Conservation (phyloP, 75 land plant genomes). For the Ceratopteris richardii region DNA sequence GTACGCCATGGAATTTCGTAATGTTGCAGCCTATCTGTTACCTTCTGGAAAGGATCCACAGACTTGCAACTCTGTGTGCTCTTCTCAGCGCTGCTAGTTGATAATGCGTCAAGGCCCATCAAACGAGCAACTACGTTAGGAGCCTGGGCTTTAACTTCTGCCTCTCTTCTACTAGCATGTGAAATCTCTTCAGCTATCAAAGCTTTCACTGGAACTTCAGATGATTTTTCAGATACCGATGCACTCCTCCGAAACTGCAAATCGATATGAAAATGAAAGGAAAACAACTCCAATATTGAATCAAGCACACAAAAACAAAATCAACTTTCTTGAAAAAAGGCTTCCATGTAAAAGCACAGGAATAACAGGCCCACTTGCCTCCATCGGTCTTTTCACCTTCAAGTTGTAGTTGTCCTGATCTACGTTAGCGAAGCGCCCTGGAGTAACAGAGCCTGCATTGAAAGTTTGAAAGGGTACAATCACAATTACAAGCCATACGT, state of each 20-base stretch:
- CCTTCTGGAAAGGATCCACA: not conserved
- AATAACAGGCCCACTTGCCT: too few species aligned
- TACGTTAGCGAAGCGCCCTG: too few species aligned
- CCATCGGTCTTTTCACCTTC: too few species aligned
- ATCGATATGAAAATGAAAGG: not conserved
- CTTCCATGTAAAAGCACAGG: too few species aligned
- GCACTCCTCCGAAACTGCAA: not conserved
- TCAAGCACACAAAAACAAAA: too few species aligned
- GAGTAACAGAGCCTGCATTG: too few species aligned
- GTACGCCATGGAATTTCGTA: too few species aligned
- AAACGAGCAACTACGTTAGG: conserved; percentile 90
- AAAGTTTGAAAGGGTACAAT: too few species aligned
- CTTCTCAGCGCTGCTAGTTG: conserved; percentile 28
- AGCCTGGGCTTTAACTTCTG: conserved; percentile 28
- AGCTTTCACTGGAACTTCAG: conserved; percentile 50
- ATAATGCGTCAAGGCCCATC: conserved; percentile 79
- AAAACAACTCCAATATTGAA: too few species aligned
- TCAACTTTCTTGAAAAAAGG: too few species aligned
- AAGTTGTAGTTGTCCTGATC: too few species aligned
- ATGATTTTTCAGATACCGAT: not conserved
- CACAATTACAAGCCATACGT: too few species aligned
- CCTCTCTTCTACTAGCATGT: conserved; percentile 15
- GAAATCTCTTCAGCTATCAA: conserved; percentile 47
- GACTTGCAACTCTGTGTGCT: not conserved
- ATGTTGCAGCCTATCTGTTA: not conserved